A percentile compares a stretch with the other conserved stretches of the same genome.
phyloP scores from a whole-genome alignment of 2,329 filamentous ascomycete genomes.

The Penicillium paneum region DNA sequence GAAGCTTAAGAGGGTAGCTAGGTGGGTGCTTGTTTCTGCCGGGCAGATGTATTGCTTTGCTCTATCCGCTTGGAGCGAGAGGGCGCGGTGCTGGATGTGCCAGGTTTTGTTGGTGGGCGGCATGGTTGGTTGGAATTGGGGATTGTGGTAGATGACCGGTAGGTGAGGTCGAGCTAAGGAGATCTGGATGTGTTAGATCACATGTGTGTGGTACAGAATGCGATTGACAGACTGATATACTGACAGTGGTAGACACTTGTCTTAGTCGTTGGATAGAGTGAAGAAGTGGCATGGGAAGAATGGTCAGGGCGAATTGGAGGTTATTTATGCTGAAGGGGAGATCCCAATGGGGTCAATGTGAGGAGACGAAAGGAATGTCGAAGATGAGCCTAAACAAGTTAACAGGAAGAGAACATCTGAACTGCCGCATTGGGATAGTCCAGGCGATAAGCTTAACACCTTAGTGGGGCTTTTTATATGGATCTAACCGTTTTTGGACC shows the following conservation, averaged over 20 bases:
- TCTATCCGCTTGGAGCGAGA: constrained; percentile 7
- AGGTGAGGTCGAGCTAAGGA: neutral
- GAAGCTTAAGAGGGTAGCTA: constrained; percentile 29
- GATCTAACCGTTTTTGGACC: neutral
- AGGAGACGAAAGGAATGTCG: neutral
- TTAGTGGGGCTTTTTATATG: neutral
- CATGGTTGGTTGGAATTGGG: neutral
- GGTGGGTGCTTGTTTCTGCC: constrained; percentile 24
- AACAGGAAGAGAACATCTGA: neutral
- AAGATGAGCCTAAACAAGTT: neutral
- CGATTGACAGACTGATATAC: neutral
- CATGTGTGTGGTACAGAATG: neutral
- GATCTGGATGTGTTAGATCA: neutral
- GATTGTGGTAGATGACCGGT: neutral
- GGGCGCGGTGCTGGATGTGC: constrained; percentile 8
- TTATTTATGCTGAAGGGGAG: neutral
- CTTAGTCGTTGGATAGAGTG: neutral
- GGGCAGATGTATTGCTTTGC: constrained; percentile 20
- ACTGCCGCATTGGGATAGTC: constrained; percentile 10
- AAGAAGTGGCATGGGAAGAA: neutral
- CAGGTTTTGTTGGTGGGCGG: constrained; percentile 11
- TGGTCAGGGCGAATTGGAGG: neutral
- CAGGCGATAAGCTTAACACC: constrained; percentile 7
- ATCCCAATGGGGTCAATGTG: neutral
- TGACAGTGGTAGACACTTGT: neutral